These are phyloP conservation scores for Aspergillus steynii DNA, from an alignment of 495 filamentous ascomycete species.

Conservation along the genomic window DNA sequence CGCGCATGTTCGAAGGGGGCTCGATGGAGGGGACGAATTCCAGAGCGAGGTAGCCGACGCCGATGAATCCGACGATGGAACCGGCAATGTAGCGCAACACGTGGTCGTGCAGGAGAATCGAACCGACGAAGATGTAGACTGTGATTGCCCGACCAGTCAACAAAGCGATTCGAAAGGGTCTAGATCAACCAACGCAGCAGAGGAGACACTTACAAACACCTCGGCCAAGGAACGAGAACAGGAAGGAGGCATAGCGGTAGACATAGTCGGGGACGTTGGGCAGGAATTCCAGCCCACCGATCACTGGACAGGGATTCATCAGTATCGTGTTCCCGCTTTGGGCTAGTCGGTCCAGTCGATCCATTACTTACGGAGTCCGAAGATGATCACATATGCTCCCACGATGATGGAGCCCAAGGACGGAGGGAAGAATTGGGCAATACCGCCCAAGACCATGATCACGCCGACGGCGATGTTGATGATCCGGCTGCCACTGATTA, in stretches of 20 bases:
- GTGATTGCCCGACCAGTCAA: background rate
- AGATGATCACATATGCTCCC: constrained; percentile 83
- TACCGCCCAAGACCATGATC: constrained; percentile 86
- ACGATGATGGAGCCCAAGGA: constrained; percentile 60
- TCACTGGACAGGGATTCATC: constrained; percentile 28
- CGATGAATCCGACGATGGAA: constrained; percentile 70
- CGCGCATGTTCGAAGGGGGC: constrained; percentile 97
- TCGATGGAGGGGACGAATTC: constrained; percentile 97
- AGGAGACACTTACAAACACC: constrained; percentile 74
- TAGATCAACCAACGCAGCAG: constrained; percentile 11
- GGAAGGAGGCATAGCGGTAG: constrained; percentile 91
- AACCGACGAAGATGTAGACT: constrained; percentile 95
- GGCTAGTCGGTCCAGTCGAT: background rate
- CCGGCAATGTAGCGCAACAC: constrained; percentile 63
- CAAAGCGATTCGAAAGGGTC: constrained; percentile 8
- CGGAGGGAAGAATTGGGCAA: constrained; percentile 74
- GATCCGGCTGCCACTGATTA: constrained; percentile 64
- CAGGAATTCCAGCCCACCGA: constrained; percentile 67
- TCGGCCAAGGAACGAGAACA: constrained; percentile 95
- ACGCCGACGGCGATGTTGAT: constrained; percentile 88
- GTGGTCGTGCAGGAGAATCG: constrained; percentile 68
- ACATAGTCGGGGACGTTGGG: constrained; percentile 88
- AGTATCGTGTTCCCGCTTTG: constrained; percentile 7
- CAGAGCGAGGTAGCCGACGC: constrained; percentile 75
- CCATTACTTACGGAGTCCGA: constrained; percentile 72